phyloP scores from a whole-genome alignment of 2,329 filamentous ascomycete species.

The Incumbomyces lentus region DNA sequence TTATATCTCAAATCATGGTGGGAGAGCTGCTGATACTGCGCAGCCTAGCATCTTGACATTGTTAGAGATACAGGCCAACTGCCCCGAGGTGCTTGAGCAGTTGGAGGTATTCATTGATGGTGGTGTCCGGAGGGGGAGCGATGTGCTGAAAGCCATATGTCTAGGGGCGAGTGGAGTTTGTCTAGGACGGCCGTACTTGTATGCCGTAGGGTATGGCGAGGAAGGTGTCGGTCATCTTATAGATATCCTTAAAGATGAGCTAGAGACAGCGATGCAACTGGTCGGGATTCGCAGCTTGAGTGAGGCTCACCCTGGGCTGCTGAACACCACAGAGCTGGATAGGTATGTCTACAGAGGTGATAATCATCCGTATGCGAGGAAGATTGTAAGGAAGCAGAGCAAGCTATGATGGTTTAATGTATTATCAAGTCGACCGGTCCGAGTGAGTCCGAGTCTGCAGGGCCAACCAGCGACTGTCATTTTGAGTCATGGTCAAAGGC shows the following conservation, averaged over 20 bases:
- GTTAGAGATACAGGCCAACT: conserved; percentile 48
- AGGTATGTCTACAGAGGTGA: conserved; percentile 35
- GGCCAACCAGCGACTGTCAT: too few species aligned
- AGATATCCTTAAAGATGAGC: conserved; percentile 44
- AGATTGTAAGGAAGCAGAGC: conserved; percentile 33
- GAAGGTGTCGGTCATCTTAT: conserved; percentile 42
- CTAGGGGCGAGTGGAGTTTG: conserved; percentile 46
- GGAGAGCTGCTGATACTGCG: conserved; percentile 40
- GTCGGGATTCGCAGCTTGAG: conserved; percentile 53
- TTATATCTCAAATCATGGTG: conserved; percentile 49
- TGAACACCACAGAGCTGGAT: conserved; percentile 42
- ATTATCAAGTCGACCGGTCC: too few species aligned
- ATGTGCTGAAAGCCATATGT: conserved; percentile 46
- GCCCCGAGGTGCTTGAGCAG: conserved; percentile 28
- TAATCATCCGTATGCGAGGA: conserved; percentile 39
- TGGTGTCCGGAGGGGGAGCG: conserved; percentile 43
- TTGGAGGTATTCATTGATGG: conserved; percentile 47
- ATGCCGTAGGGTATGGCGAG: conserved; percentile 43
- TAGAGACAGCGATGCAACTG: conserved; percentile 57
- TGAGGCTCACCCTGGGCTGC: conserved; percentile 50
- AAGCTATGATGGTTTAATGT: too few species aligned
- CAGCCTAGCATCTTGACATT: conserved; percentile 46
- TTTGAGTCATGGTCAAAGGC: too few species aligned
- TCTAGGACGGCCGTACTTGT: conserved; percentile 43
- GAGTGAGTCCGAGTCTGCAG: too few species aligned